phyloP scores from a whole-genome alignment of 2,329 filamentous ascomycete genomes.

The Fusarium acutatum region DNA sequence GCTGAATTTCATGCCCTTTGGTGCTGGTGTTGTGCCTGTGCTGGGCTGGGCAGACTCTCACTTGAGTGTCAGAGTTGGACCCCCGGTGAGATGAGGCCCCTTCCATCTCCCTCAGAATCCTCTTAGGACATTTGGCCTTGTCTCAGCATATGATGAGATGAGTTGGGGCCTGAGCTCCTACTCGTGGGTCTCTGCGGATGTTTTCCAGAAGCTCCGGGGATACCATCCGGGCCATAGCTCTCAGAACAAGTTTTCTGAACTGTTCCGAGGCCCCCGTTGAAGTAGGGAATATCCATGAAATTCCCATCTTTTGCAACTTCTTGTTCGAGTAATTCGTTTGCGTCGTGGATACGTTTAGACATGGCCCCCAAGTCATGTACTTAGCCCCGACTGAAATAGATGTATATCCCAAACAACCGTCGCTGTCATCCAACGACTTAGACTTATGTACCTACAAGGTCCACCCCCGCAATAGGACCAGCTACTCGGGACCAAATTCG shows the following conservation, averaged over 20 bases:
- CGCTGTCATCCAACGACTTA: constrained; percentile 27
- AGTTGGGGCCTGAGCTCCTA: not conserved
- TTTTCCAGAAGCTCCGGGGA: constrained; percentile 24
- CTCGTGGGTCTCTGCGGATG: constrained; percentile 20
- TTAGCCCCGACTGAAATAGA: constrained; percentile 35
- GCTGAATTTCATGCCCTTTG: not conserved
- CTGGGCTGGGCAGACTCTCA: not conserved
- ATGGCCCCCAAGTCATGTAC: constrained; percentile 10
- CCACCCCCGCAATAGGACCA: constrained; percentile 41
- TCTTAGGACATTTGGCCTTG: constrained; percentile 4
- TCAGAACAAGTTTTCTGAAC: constrained; percentile 15
- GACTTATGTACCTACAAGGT: constrained; percentile 29
- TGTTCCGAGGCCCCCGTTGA: constrained; percentile 23
- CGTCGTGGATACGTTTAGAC: not conserved
- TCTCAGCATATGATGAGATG: constrained; percentile 30
- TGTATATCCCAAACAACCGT: constrained; percentile 14
- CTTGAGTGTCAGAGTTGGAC: not conserved
- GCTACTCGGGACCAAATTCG: constrained; percentile 36
- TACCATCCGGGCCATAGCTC: constrained; percentile 24
- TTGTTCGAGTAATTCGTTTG: constrained; percentile 9
- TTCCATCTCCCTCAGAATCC: constrained; percentile 39
- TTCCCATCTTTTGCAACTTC: not conserved
- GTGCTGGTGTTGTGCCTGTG: not conserved
- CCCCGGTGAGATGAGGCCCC: constrained; percentile 24
- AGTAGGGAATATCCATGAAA: constrained; percentile 36